Evolutionary conservation across 2,329 filamentous ascomycete species (phyloP).

Genomic region (Emericellopsis atlantica): DNA sequence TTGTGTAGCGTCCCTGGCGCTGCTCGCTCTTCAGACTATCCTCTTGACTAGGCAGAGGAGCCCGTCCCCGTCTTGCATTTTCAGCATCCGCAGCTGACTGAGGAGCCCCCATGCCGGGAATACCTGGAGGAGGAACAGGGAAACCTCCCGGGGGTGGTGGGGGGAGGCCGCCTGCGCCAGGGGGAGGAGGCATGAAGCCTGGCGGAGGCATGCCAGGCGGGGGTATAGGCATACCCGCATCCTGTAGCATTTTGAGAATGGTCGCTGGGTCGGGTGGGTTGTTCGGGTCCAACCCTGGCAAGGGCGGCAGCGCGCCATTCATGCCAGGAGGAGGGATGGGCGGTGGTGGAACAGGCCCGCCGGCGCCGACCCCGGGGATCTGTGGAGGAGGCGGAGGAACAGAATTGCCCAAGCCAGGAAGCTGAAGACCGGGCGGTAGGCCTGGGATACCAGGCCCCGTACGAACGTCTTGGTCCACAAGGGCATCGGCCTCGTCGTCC

Average conservation of each 20-base stretch:
- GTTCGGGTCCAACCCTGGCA: conserved; percentile 43
- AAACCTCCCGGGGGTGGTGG: conserved; percentile 12
- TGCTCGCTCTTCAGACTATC: conserved; percentile 73
- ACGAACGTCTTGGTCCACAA: conserved; percentile 74
- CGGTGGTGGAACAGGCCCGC: conserved; percentile 27
- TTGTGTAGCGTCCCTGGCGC: conserved; percentile 48
- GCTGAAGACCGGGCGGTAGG: conserved; percentile 28
- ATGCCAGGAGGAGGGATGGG: conserved; percentile 39
- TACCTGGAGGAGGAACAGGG: conserved; percentile 18
- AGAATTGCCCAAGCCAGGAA: conserved; percentile 28
- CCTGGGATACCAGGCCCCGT: conserved; percentile 43
- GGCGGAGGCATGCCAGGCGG: conserved; percentile 31
- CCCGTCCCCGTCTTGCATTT: conserved; percentile 33
- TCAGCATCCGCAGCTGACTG: conserved; percentile 17
- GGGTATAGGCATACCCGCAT: conserved; percentile 49
- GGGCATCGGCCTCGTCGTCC: conserved; percentile 84
- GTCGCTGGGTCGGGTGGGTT: conserved; percentile 49
- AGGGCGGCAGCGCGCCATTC: conserved; percentile 32
- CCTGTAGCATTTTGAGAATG: conserved; percentile 52
- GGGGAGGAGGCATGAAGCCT: conserved; percentile 12
- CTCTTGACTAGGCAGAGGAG: conserved; percentile 69
- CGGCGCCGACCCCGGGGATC: conserved; percentile 36
- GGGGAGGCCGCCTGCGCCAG: conserved; percentile 7
- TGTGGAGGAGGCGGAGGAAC: conserved; percentile 24
- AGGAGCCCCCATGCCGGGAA: conserved; percentile 19